Evolutionary conservation across 495 filamentous ascomycete species (phyloP).

Genomic region (Lophium mytilinum): DNA sequence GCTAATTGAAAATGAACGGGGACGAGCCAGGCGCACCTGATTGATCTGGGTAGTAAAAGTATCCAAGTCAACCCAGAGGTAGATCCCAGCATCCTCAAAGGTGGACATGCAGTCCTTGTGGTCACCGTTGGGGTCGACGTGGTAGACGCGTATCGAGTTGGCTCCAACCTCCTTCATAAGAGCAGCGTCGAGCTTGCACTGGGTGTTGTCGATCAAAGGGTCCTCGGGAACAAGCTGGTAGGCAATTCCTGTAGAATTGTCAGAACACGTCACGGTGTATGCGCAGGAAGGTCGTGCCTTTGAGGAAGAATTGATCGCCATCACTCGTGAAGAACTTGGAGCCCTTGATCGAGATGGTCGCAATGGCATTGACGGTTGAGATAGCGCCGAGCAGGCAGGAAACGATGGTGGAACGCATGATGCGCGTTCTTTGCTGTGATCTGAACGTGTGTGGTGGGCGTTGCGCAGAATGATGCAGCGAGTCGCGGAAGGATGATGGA

Average conservation of each 20-base stretch:
- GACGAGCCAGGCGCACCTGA: constrained; percentile 40
- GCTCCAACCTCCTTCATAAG: constrained; percentile 74
- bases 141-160: constrained; percentile 85
- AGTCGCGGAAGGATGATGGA: neutral
- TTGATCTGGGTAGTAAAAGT: constrained; percentile 73
- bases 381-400: neutral
- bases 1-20: neutral
- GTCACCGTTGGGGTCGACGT: constrained; percentile 62
- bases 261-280: neutral
- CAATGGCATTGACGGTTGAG: constrained; percentile 26
- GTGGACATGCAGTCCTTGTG: constrained; percentile 76
- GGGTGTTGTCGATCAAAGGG: constrained; percentile 63
- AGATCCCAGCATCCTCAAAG: constrained; percentile 77
- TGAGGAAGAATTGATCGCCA: constrained; percentile 74
- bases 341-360: constrained; percentile 61
- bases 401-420: neutral
- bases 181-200: constrained; percentile 69
- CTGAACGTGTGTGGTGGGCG: neutral
- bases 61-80: constrained; percentile 75
- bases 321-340: constrained; percentile 76
- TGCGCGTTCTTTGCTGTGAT: neutral
- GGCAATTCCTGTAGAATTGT: constrained; percentile 50
- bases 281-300: constrained; percentile 44
- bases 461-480: neutral
- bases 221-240: constrained; percentile 53